A percentile compares a stretch with the other conserved stretches of the same genome.
These are phyloP conservation scores for Botryosphaeria agaves DNA, from an alignment of 2,329 filamentous ascomycete genomes.

Conservation along the genomic window DNA sequence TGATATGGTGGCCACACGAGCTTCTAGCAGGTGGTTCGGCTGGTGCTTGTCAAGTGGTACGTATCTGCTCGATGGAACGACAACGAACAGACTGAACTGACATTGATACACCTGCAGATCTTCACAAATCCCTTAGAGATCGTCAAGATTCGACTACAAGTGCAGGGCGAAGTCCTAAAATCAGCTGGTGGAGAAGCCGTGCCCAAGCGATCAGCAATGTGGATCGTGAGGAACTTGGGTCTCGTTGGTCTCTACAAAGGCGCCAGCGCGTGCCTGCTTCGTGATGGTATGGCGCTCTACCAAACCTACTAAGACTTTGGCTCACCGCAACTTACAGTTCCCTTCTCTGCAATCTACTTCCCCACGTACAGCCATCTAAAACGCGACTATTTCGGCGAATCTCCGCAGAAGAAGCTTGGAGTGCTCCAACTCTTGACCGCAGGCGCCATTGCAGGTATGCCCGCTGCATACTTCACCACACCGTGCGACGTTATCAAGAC, in stretches of 20 bases:
- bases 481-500: constrained; percentile 99
- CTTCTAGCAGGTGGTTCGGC: constrained; percentile 76
- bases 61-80: constrained; percentile 24
- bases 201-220: constrained; percentile 83
- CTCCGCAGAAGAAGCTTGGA: constrained; percentile 69
- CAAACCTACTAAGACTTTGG: not conserved
- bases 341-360: constrained; percentile 98
- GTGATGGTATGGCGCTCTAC: constrained; percentile 37
- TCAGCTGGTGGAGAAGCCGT: constrained; percentile 62
- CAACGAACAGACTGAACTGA: not conserved
- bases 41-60: constrained; percentile 88
- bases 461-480: constrained; percentile 67
- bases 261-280: constrained; percentile 80
- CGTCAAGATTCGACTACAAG: constrained; percentile 95
- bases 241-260: constrained; percentile 93
- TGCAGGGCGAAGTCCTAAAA: constrained; percentile 92
- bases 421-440: constrained; percentile 82
- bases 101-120: constrained; percentile 45
- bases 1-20: constrained; percentile 56
- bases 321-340: constrained; percentile 33
- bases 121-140: constrained; percentile 98
- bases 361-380: constrained; percentile 92
- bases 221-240: constrained; percentile 93
- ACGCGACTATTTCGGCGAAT: constrained; percentile 84
- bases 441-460: constrained; percentile 59